Evolutionary conservation across 768 basidiomycete species (phyloP).

Genomic region (Lactarius hengduanensis): DNA sequence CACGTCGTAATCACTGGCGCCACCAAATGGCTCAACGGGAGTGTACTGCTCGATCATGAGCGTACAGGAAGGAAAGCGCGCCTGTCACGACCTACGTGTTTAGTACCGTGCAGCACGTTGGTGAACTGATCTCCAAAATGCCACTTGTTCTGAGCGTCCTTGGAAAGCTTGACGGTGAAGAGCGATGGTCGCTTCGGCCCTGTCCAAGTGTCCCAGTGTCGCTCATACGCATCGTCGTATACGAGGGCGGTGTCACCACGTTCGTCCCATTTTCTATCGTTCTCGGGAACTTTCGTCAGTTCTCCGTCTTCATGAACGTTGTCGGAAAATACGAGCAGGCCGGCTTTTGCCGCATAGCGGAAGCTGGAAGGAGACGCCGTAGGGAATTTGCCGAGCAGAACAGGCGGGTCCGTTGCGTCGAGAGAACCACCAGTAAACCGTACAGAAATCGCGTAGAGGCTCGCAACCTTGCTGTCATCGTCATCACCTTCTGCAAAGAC

Average conservation of each 20-base stretch:
- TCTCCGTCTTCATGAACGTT: slow-evolving; percentile 76
- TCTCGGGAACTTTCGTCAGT: slow-evolving; percentile 61
- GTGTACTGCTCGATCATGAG: slow-evolving; percentile 44
- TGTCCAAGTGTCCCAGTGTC: slow-evolving; percentile 67
- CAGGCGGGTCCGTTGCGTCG: slow-evolving; percentile 38
- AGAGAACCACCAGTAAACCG: slow-evolving; percentile 42
- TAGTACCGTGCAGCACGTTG: slow-evolving; percentile 64
- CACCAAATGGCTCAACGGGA: slow-evolving; percentile 89
- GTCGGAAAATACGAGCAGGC: slow-evolving; percentile 80
- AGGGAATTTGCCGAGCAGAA: slow-evolving; percentile 63
- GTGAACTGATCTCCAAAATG: slow-evolving; percentile 49
- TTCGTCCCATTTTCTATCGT: slow-evolving; percentile 70
- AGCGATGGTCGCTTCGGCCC: slow-evolving; percentile 69
- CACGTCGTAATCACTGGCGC: slow-evolving; percentile 75
- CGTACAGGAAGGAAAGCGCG: neutral
- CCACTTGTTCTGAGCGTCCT: slow-evolving; percentile 52
- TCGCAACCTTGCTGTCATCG: slow-evolving; percentile 44
- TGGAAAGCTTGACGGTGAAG: slow-evolving; percentile 61
- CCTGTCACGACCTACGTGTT: slow-evolving; percentile 51
- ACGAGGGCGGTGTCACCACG: slow-evolving; percentile 65
- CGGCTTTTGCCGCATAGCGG: slow-evolving; percentile 54
- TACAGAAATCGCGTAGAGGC: slow-evolving; percentile 61
- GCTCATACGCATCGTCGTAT: slow-evolving; percentile 47
- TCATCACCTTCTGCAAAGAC: slow-evolving; percentile 50
- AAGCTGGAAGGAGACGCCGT: slow-evolving; percentile 70